Conservation (phyloP, 2,329 filamentous ascomycete species). For the Dactylellina leptospora region DNA sequence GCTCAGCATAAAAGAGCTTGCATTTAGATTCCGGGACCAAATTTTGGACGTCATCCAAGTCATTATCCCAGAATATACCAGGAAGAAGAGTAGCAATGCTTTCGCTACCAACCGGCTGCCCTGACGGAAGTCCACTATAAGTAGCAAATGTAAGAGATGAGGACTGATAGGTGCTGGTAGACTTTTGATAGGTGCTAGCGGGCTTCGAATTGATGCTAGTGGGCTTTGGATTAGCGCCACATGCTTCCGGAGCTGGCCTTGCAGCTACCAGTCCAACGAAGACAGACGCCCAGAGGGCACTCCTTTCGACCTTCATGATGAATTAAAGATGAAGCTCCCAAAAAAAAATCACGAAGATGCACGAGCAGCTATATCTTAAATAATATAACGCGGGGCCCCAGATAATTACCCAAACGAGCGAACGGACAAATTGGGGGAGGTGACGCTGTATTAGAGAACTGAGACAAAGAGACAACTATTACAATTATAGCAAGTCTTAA, state of each 20-base stretch:
- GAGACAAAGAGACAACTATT: slow-evolving; percentile 14
- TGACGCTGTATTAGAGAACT: slow-evolving; percentile 9
- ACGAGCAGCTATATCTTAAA: neutral
- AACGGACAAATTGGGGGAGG: neutral
- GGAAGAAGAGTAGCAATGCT: slow-evolving; percentile 36
- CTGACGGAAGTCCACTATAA: slow-evolving; percentile 29
- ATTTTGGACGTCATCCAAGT: slow-evolving; percentile 36
- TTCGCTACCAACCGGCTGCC: neutral
- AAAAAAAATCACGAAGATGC: neutral
- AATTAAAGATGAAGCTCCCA: neutral
- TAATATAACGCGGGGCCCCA: slow-evolving; percentile 1
- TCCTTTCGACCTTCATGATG: slow-evolving; percentile 14
- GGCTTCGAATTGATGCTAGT: neutral
- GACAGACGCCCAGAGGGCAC: neutral
- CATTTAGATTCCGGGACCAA: slow-evolving; percentile 32
- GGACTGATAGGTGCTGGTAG: slow-evolving; percentile 11
- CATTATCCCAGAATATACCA: slow-evolving; percentile 44
- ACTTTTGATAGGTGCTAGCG: neutral
- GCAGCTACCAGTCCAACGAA: slow-evolving; percentile 15
- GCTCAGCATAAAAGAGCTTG: slow-evolving; percentile 50
- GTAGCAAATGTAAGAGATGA: slow-evolving; percentile 35
- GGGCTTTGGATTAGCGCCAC: neutral
- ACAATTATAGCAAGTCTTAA: slow-evolving; percentile 23
- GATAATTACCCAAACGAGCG: too few relatives aligned
- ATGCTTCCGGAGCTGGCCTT: slow-evolving; percentile 20